A percentile compares a stretch with the other conserved stretches of the same genome.
Evolutionary conservation across 2,329 filamentous ascomycete species (phyloP).

Genomic region (Elsinoe arachidis): DNA sequence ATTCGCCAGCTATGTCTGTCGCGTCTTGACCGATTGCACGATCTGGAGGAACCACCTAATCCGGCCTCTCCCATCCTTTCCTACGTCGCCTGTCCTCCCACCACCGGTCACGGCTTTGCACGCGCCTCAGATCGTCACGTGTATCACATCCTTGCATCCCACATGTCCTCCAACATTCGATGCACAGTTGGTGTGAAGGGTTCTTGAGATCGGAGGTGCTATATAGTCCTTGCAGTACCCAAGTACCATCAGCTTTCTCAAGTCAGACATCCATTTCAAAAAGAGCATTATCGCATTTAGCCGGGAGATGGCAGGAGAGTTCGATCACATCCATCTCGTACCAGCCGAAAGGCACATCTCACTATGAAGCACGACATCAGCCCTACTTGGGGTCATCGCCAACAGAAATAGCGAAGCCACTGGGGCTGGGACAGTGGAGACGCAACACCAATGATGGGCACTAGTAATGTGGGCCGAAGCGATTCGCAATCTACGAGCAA

Average conservation of each 20-base stretch:
- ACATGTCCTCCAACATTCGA: not conserved
- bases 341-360: too few species aligned
- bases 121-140: not conserved
- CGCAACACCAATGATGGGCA: too few species aligned
- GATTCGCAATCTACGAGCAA: too few species aligned
- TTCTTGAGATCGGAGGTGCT: not conserved
- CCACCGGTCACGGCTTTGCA: not conserved
- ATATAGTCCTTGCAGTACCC: not conserved
- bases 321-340: too few species aligned
- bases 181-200: not conserved
- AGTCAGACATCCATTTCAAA: not conserved
- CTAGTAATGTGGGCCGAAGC: too few species aligned
- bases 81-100: conserved; percentile 1
- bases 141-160: not conserved
- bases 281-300: not conserved
- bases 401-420: too few species aligned
- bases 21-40: not conserved
- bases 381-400: too few species aligned
- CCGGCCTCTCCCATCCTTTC: not conserved
- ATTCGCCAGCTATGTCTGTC: not conserved
- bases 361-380: too few species aligned
- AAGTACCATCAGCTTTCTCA: not conserved
- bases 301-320: not conserved
- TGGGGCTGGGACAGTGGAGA: too few species aligned
- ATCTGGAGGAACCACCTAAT: not conserved